These are phyloP conservation scores for Hypoxylon cercidicola DNA, from an alignment of 495 filamentous ascomycete genomes.

Conservation along the genomic window DNA sequence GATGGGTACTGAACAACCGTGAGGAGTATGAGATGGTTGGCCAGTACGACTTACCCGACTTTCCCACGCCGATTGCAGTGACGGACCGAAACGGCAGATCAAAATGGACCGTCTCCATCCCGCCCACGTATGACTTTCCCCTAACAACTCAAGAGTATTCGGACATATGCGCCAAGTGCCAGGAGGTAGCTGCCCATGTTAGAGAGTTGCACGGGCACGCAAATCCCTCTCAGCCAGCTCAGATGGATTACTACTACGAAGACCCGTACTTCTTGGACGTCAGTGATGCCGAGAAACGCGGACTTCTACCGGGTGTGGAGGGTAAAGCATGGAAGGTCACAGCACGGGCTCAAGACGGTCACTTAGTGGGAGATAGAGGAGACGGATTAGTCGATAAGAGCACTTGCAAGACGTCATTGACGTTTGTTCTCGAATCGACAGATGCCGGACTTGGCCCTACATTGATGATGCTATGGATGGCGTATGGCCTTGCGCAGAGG, in stretches of 20 bases:
- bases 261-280: conserved; percentile 76
- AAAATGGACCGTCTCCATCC: conserved; percentile 79
- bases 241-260: conserved; percentile 64
- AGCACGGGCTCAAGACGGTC: conserved; percentile 40
- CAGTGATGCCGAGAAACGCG: conserved; percentile 66
- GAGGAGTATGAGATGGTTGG: conserved; percentile 63
- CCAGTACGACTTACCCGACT: conserved; percentile 60
- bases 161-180: conserved; percentile 68
- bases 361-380: conserved; percentile 50
- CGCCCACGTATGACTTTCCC: conserved; percentile 65
- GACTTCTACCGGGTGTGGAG: conserved; percentile 59
- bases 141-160: conserved; percentile 66
- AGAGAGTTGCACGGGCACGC: conserved; percentile 55
- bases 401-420: conserved; percentile 72
- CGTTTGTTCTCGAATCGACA: conserved; percentile 72
- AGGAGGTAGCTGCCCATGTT: conserved; percentile 62
- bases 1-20: conserved; percentile 45
- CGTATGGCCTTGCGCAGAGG: conserved; percentile 76
- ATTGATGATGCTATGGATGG: conserved; percentile 77
- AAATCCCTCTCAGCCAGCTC: conserved; percentile 51
- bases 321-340: conserved; percentile 39
- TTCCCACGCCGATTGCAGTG: conserved; percentile 68
- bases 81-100: conserved; percentile 64
- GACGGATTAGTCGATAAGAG: conserved; percentile 51
- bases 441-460: conserved; percentile 76